Percentiles rank a stretch among this genome's conserved stretches.
Evolutionary conservation across 2,329 filamentous ascomycete species (phyloP).

Genomic region (Cercospora sojina): DNA sequence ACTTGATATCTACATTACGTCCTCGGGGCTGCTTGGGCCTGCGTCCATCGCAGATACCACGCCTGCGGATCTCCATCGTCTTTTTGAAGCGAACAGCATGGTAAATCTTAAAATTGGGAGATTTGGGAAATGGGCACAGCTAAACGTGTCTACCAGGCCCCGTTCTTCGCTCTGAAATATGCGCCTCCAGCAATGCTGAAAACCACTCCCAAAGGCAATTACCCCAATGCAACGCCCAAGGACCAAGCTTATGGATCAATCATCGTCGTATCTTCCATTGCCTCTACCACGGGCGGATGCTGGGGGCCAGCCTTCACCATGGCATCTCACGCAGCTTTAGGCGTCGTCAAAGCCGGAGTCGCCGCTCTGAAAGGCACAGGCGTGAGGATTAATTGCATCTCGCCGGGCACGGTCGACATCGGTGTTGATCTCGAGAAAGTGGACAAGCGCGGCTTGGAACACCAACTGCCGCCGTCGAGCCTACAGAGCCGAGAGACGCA

Average conservation of each 20-base stretch:
- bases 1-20: slow-evolving; percentile 62
- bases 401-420: slow-evolving; percentile 49
- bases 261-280: slow-evolving; percentile 60
- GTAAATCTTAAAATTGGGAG: not conserved
- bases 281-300: slow-evolving; percentile 56
- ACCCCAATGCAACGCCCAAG: slow-evolving; percentile 62
- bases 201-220: slow-evolving; percentile 54
- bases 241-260: slow-evolving; percentile 61
- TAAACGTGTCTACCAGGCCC: slow-evolving; percentile 40
- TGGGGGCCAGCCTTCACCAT: slow-evolving; percentile 64
- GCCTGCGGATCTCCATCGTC: slow-evolving; percentile 55
- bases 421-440: slow-evolving; percentile 50
- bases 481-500: slow-evolving; percentile 54
- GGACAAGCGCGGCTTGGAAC: slow-evolving; percentile 52
- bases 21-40: slow-evolving; percentile 58
- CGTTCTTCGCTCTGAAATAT: slow-evolving; percentile 66
- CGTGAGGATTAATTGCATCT: slow-evolving; percentile 58
- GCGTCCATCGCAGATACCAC: slow-evolving; percentile 57
- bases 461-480: slow-evolving; percentile 57
- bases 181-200: slow-evolving; percentile 64
- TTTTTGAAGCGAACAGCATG: slow-evolving; percentile 61
- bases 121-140: not conserved
- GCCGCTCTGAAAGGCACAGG: slow-evolving; percentile 58
- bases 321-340: slow-evolving; percentile 59
- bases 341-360: slow-evolving; percentile 60